Evolutionary conservation across 192 early-diverging fungal genomes (phyloP).

Genomic region (Gamsiella multidivaricata): DNA sequence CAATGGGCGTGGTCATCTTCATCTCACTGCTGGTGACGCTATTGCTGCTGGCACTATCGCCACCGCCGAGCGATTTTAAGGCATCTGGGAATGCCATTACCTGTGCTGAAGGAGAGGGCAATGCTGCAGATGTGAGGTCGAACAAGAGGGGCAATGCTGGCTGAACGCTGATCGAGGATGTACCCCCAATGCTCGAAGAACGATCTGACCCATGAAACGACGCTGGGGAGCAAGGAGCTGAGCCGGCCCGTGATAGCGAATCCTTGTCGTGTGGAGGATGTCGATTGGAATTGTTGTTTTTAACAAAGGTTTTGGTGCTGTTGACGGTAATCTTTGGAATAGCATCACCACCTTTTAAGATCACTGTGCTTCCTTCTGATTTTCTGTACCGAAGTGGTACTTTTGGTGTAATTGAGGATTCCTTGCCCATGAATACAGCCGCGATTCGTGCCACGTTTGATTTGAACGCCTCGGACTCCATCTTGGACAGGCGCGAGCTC

Average conservation of each 20-base stretch:
- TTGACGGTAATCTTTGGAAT: neutral
- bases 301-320: neutral
- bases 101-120: neutral
- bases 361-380: no score
- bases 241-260: neutral
- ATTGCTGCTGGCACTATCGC: no score
- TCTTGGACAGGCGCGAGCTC: slow-evolving; percentile 1
- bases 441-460: slow-evolving; percentile 9
- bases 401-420: neutral
- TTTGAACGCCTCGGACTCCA: neutral
- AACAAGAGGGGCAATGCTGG: slow-evolving; percentile 36
- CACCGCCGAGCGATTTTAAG: no score
- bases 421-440: neutral
- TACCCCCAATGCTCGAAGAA: neutral
- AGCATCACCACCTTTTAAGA: neutral
- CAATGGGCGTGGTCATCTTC: no score
- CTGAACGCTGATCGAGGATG: no score
- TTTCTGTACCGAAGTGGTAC: neutral
- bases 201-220: neutral
- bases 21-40: no score
- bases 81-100: no score
- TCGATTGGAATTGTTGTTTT: neutral
- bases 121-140: slow-evolving; percentile 39
- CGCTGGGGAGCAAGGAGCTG: neutral
- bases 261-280: neutral